A percentile compares a stretch with the other conserved stretches of the same genome.
Evolutionary conservation across 495 filamentous ascomycete species (phyloP).

Genomic region (Niebla homalea): DNA sequence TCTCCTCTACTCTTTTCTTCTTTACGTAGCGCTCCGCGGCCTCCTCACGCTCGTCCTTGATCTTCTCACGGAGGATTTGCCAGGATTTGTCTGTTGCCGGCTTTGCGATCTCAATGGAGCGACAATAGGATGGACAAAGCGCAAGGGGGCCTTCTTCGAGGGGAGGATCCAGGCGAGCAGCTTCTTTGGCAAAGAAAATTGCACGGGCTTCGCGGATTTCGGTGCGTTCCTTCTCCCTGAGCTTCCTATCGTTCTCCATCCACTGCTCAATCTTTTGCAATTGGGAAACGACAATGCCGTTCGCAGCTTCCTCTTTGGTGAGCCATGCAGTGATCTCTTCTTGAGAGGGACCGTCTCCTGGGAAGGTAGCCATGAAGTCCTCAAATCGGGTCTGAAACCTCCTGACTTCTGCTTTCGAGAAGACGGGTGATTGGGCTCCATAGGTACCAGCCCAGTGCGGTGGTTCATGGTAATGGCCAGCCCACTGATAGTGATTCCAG

Average conservation of each 20-base stretch:
- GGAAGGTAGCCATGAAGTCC: background rate
- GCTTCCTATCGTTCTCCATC: background rate
- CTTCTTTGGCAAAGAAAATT: constrained; percentile 3
- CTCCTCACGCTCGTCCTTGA: constrained; percentile 1
- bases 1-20: constrained; percentile 1
- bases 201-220: constrained; percentile 4
- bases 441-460: constrained; percentile 1
- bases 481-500: constrained; percentile 14
- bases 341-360: background rate
- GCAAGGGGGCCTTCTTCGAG: constrained; percentile 7
- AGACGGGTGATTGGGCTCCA: constrained; percentile 1
- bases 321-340: constrained; percentile 15
- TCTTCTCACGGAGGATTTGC: constrained; percentile 9
- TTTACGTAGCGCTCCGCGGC: background rate
- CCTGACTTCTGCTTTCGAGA: constrained; percentile 3
- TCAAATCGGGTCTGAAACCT: background rate
- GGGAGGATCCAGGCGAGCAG: constrained; percentile 8
- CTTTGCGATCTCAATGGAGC: constrained; percentile 10
- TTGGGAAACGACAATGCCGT: constrained; percentile 3
- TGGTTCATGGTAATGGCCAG: background rate
- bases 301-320: constrained; percentile 1
- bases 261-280: constrained; percentile 18
- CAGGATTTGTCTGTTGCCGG: constrained; percentile 10
- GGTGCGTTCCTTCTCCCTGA: background rate
- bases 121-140: constrained; percentile 7